These are phyloP conservation scores for Phyllosticta paracitricarpa DNA, from an alignment of 2,329 filamentous ascomycete genomes.

Conservation along the genomic window DNA sequence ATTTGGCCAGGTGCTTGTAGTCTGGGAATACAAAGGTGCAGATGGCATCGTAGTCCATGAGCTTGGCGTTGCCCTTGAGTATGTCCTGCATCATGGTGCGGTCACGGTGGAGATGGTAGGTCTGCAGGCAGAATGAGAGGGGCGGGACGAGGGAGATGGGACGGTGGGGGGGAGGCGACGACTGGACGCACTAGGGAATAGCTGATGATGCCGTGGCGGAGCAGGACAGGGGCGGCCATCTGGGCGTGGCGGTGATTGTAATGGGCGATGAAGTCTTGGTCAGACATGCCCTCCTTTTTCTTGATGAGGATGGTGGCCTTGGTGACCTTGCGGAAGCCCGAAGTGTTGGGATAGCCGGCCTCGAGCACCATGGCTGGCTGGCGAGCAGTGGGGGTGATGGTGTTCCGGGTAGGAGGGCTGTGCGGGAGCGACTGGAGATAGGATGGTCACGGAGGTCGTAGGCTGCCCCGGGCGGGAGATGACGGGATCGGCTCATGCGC, in stretches of 20 bases:
- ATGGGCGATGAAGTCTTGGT: conserved; percentile 35
- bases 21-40: conserved; percentile 40
- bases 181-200: conserved; percentile 33
- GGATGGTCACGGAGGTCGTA: not conserved
- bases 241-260: conserved; percentile 38
- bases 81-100: conserved; percentile 37
- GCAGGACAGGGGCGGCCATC: conserved; percentile 33
- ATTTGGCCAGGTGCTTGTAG: conserved; percentile 35
- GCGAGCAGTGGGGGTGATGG: conserved; percentile 11
- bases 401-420: not conserved
- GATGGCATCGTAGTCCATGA: conserved; percentile 38
- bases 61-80: conserved; percentile 33
- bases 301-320: conserved; percentile 38
- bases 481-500: not conserved
- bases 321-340: conserved; percentile 37
- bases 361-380: conserved; percentile 27
- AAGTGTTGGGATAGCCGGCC: conserved; percentile 35
- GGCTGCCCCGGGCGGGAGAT: not conserved
- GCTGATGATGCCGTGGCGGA: conserved; percentile 34
- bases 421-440: not conserved
- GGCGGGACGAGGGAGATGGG: not conserved
- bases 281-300: conserved; percentile 37
- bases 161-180: not conserved
- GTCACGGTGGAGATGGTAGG: conserved; percentile 36
- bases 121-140: conserved; percentile 19